A percentile compares a stretch with the other conserved stretches of the same genome.
Evolutionary conservation across 2,329 filamentous ascomycete genomes (phyloP).

Genomic region (Fusarium coffeatum): DNA sequence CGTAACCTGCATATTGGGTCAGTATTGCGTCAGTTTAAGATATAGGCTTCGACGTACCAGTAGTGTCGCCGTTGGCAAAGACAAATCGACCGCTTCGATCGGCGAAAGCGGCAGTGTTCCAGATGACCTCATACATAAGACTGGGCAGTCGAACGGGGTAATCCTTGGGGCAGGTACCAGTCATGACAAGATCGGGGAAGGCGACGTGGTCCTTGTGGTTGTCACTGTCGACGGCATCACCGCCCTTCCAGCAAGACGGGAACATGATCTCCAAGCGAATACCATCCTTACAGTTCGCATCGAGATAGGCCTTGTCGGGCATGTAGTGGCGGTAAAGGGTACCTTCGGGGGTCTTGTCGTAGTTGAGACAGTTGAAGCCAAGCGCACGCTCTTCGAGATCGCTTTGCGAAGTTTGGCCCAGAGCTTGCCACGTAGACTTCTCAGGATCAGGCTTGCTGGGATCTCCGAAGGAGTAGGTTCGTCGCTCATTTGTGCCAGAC

Average conservation of each 20-base stretch:
- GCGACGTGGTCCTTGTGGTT: constrained; percentile 76
- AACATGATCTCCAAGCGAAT: constrained; percentile 88
- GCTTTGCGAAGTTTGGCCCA: constrained; percentile 73
- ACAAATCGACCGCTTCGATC: constrained; percentile 76
- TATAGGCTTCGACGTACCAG: constrained; percentile 61
- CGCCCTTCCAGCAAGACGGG: constrained; percentile 88
- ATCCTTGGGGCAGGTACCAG: constrained; percentile 77
- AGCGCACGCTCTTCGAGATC: constrained; percentile 82
- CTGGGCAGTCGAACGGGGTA: constrained; percentile 76
- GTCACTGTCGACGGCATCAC: constrained; percentile 65
- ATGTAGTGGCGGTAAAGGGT: constrained; percentile 85
- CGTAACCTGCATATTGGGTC: constrained; percentile 80
- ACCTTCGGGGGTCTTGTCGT: constrained; percentile 71
- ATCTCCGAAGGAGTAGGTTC: constrained; percentile 76
- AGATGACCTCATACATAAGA: constrained; percentile 89
- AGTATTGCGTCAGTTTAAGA: constrained; percentile 59
- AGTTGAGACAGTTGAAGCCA: constrained; percentile 97
- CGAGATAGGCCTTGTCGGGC: constrained; percentile 82
- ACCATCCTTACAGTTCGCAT: constrained; percentile 84
- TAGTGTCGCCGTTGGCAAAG: constrained; percentile 80
- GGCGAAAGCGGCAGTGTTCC: constrained; percentile 74
- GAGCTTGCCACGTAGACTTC: constrained; percentile 76
- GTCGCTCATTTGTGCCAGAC: constrained; percentile 75
- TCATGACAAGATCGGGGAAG: constrained; percentile 81
- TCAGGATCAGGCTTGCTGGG: constrained; percentile 71